Base-by-base conservation (phyloP, 2,329 filamentous ascomycete species). In the Tolypocladium cylindrosporum region DNA sequence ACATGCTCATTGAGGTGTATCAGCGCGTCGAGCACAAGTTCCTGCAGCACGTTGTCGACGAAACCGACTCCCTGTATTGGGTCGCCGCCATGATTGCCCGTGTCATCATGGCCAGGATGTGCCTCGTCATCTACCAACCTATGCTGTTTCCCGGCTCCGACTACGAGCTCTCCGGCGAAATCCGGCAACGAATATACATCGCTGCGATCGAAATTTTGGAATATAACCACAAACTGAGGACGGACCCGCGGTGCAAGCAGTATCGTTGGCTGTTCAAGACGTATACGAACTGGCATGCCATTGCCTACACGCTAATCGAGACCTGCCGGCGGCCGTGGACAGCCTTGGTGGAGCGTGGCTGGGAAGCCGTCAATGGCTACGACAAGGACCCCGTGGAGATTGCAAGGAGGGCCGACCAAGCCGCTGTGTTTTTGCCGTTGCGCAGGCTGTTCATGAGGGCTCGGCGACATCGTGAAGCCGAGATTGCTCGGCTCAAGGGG, bases 51-150 rank as follows among this genome's bases (percentile, higher is more conserved):
- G 79, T 78, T 55, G 71, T 81, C 58, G 75, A 78, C 66, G 68
- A 74, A 50, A 73, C 64, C 61, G 70, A 81, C 52, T 77, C 81
- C 0, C 72, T 90, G 1, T 85, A 85, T 61, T 90, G 87, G 85
- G 81, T 88, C 34, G 82, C 82, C 9, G 85, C 83, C 4, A 88
- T 87, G 36, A 78, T 90, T 31, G 80, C 84, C 3, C 82, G 88
- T 11, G 77, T 93, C 39, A 84, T 92, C 61, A 82, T 91, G 73
- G 85, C 86, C 54, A 93, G 91, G 71, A 84, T 91, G 76, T 90
- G 86, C 74, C 78, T 94, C 41, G 80, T 91, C 60, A 80, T 90
- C 2, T 89, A 93, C 65, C 86, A 93, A 64, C 88, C 89, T 0
- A 79, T 87, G 65, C 83, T 88, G 39, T 81, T 85, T 55, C 78